These are phyloP conservation scores for Ogataea kodamae DNA, from an alignment of 805 yeast genomes.

Conservation along the genomic window DNA sequence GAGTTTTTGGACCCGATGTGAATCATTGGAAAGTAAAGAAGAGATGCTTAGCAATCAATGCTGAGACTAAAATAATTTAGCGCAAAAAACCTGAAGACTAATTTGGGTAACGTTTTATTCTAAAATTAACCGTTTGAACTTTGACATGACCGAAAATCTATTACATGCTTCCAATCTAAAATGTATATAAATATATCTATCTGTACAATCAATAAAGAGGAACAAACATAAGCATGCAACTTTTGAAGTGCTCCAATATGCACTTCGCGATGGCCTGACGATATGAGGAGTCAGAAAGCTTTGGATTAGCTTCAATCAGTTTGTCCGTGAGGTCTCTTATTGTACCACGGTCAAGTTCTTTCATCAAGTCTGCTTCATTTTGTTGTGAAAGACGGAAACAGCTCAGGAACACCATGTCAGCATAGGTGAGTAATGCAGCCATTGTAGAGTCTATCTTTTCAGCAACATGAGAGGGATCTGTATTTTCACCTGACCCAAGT, in stretches of 20 bases:
- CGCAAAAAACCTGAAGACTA: too few species aligned
- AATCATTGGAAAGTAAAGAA: constrained; percentile 2
- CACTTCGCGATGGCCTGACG: constrained; percentile 8
- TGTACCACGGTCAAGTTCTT: not conserved
- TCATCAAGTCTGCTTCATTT: constrained; percentile 8
- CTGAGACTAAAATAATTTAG: too few species aligned
- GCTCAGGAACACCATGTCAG: constrained; percentile 19
- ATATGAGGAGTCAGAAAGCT: constrained; percentile 9
- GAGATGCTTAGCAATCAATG: too few species aligned
- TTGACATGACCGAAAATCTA: too few species aligned
- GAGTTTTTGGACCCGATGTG: constrained; percentile 12
- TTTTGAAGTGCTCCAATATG: constrained; percentile 20
- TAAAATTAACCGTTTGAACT: too few species aligned
- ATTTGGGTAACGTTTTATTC: too few species aligned
- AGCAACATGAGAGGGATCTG: not conserved
- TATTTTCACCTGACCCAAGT: not conserved
- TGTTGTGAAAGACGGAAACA: constrained; percentile 14
- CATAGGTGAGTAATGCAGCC: constrained; percentile 14
- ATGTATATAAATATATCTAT: too few species aligned
- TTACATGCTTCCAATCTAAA: too few species aligned
- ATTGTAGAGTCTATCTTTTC: not conserved
- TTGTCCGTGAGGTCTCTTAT: constrained; percentile 1
- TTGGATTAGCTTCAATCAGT: constrained; percentile 7
- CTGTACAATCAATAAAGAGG: constrained; percentile 15
- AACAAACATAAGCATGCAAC: constrained; percentile 20